A percentile compares a stretch with the other conserved stretches of the same genome.
Evolutionary conservation across 2,329 filamentous ascomycete genomes (phyloP).

Genomic region (Stylonectria norvegica): DNA sequence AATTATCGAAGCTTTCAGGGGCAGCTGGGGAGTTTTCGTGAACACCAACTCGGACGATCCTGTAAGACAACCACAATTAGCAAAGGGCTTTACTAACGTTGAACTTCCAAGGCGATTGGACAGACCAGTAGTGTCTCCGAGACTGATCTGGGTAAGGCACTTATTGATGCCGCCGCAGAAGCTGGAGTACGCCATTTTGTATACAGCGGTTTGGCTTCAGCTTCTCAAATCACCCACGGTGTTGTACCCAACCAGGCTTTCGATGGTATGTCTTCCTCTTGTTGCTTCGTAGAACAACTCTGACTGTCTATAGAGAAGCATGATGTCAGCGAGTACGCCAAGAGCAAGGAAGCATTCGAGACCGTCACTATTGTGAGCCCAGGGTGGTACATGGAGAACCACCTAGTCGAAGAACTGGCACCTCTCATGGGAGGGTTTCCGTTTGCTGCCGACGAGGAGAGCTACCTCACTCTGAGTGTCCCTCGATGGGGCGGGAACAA

Average conservation of each 20-base stretch:
- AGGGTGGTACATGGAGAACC: constrained; percentile 44
- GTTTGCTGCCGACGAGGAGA: constrained; percentile 32
- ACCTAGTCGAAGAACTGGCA: constrained; percentile 33
- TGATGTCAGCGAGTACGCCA: constrained; percentile 36
- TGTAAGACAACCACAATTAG: constrained; percentile 12
- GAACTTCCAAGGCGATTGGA: constrained; percentile 22
- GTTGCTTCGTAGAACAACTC: not conserved
- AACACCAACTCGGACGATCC: constrained; percentile 34
- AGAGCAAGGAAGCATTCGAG: constrained; percentile 30
- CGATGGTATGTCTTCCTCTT: constrained; percentile 27
- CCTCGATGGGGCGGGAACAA: constrained; percentile 39
- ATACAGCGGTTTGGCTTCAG: constrained; percentile 35
- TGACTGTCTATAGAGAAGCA: constrained; percentile 33
- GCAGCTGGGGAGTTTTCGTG: constrained; percentile 33
- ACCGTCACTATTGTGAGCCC: constrained; percentile 34
- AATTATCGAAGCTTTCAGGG: constrained; percentile 26
- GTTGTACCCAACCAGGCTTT: constrained; percentile 29
- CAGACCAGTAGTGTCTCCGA: constrained; percentile 29
- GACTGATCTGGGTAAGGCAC: constrained; percentile 32
- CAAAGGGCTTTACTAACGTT: constrained; percentile 3
- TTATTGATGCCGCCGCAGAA: constrained; percentile 33
- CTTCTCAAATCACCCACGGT: constrained; percentile 32
- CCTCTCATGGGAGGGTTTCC: constrained; percentile 41
- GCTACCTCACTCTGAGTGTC: constrained; percentile 32
- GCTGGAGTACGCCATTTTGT: constrained; percentile 35